Conservation (phyloP, 2,329 filamentous ascomycete species). For the Colletotrichum sp. region DNA sequence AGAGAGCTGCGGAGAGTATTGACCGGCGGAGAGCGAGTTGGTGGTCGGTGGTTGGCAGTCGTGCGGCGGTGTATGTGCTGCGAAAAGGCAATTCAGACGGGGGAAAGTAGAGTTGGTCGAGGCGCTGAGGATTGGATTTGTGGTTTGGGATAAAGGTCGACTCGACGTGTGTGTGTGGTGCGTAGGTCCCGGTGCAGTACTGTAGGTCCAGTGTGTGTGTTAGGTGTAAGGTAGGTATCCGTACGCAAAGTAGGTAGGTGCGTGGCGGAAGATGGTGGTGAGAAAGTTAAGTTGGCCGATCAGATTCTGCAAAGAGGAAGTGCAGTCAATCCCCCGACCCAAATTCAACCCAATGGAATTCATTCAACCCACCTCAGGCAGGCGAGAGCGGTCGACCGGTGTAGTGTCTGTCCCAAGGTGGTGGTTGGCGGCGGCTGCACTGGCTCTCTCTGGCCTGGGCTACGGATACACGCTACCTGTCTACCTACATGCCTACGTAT, state of each 20-base stretch:
- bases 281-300: slow-evolving; percentile 11
- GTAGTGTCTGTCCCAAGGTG: slow-evolving; percentile 6
- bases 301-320: slow-evolving; percentile 14
- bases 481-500: neutral
- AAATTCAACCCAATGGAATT: neutral
- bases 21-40: neutral
- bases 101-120: neutral
- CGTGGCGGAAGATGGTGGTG: neutral
- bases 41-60: neutral
- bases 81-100: neutral
- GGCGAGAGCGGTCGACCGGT: neutral
- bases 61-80: neutral
- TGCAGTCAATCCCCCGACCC: neutral
- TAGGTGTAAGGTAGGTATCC: neutral
- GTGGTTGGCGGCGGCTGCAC: slow-evolving; percentile 9
- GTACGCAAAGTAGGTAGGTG: neutral
- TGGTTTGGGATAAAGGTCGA: neutral
- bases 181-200: neutral
- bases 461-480: neutral
- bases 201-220: neutral
- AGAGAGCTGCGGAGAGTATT: neutral
- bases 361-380: neutral
- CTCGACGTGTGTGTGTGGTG: neutral
- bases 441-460: neutral
- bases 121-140: neutral